Conservation (phyloP, 192 early-diverging fungal genomes). For the Coemansia sp. region DNA sequence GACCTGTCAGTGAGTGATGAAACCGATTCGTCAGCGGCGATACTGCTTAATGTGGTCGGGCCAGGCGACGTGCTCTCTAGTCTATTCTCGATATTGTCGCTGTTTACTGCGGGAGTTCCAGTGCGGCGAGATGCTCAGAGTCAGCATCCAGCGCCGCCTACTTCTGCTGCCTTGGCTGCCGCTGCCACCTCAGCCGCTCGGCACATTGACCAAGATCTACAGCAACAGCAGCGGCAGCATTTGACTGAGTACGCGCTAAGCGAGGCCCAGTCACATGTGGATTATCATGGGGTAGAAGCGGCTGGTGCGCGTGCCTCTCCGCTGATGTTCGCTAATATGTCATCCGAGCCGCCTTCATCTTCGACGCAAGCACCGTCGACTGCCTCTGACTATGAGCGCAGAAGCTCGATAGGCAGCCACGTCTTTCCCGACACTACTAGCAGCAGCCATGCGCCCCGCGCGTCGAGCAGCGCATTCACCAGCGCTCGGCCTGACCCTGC, state of each 20-base stretch:
- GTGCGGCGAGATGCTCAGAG: conserved; percentile 28
- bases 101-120: conserved; percentile 81
- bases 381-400: neutral
- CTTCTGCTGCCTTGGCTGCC: neutral
- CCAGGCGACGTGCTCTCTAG: conserved; percentile 89
- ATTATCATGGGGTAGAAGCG: neutral
- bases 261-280: conserved; percentile 6
- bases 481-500: neutral
- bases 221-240: conserved; percentile 1
- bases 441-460: neutral
- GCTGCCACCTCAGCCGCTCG: neutral
- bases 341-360: neutral
- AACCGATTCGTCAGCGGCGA: conserved; percentile 60
- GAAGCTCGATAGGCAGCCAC: neutral
- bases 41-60: conserved; percentile 81
- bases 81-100: conserved; percentile 87
- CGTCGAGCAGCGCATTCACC: neutral
- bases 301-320: conserved; percentile 10
- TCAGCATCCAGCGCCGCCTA: neutral
- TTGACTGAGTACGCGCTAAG: conserved; percentile 2
- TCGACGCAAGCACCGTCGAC: neutral
- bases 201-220: conserved; percentile 15
- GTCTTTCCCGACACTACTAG: neutral
- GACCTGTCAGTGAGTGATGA: neutral
- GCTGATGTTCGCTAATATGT: neutral